Evolutionary conservation across 2,329 filamentous ascomycete species (phyloP).

Genomic region (Ploettnerulaceae sp.): DNA sequence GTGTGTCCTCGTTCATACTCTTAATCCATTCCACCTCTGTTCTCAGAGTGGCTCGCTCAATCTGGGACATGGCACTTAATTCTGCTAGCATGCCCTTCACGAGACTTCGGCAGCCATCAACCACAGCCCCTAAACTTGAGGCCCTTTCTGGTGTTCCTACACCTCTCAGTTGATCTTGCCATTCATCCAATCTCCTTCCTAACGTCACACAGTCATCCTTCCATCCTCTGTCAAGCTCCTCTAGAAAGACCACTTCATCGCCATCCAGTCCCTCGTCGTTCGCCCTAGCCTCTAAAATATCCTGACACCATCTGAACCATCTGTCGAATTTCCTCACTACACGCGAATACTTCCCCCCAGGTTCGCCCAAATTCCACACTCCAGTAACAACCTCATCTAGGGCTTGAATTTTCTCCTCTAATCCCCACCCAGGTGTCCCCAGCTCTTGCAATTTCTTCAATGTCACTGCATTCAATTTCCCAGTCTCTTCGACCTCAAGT

Average conservation of each 20-base stretch:
- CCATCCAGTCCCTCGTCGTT: slow-evolving; percentile 32
- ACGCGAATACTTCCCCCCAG: slow-evolving; percentile 51
- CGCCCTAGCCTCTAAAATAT: slow-evolving; percentile 43
- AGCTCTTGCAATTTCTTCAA: slow-evolving; percentile 45
- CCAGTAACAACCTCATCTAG: slow-evolving; percentile 53
- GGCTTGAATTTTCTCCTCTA: slow-evolving; percentile 54
- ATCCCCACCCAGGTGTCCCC: slow-evolving; percentile 31
- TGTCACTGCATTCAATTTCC: slow-evolving; percentile 46
- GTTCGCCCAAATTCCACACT: slow-evolving; percentile 53
- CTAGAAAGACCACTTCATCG: slow-evolving; percentile 44
- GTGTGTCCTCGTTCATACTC: slow-evolving; percentile 43
- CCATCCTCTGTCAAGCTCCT: slow-evolving; percentile 53
- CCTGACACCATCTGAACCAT: slow-evolving; percentile 48
- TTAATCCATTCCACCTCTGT: slow-evolving; percentile 57
- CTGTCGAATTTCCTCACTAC: slow-evolving; percentile 53
- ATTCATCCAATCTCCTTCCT: slow-evolving; percentile 49
- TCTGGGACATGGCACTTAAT: slow-evolving; percentile 55
- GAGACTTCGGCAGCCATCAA: slow-evolving; percentile 45
- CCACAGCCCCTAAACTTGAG: slow-evolving; percentile 43
- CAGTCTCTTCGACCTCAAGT: slow-evolving; percentile 43
- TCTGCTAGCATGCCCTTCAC: slow-evolving; percentile 58
- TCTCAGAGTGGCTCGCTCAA: slow-evolving; percentile 52
- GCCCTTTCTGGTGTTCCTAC: slow-evolving; percentile 37
- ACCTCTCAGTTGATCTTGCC: slow-evolving; percentile 45
- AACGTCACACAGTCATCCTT: slow-evolving; percentile 52